These are phyloP conservation scores for Pseudocercospora macadamiae DNA, from an alignment of 2,329 filamentous ascomycete genomes.

Conservation along the genomic window DNA sequence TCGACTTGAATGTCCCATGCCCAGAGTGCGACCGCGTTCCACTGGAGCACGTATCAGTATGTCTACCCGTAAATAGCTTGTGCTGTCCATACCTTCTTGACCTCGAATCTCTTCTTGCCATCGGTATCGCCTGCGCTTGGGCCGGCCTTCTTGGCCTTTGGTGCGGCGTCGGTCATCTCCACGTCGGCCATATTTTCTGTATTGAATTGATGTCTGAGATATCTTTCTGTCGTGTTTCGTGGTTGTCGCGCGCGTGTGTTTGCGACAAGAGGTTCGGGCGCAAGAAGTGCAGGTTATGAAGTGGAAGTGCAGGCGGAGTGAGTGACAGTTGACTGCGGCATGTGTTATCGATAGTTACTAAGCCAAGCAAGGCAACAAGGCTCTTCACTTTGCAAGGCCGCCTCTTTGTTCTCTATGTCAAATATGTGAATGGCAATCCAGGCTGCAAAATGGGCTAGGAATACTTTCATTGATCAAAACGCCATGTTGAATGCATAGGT, in stretches of 20 bases:
- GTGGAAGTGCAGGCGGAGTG: background rate
- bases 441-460: too few relatives aligned
- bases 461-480: too few relatives aligned
- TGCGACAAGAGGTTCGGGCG: background rate
- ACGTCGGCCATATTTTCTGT: conserved; percentile 99
- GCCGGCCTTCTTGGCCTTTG: conserved; percentile 59
- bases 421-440: too few relatives aligned
- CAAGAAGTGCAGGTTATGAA: background rate
- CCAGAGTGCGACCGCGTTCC: conserved; percentile 98
- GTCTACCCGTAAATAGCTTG: background rate
- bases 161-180: conserved; percentile 85
- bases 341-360: conserved; percentile 8
- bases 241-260: background rate
- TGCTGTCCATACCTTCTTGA: conserved; percentile 97
- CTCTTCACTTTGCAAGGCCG: too few relatives aligned
- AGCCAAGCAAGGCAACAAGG: conserved; percentile 7
- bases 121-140: conserved; percentile 59
- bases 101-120: conserved; percentile 93
- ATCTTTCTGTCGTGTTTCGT: background rate
- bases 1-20: conserved; percentile 99
- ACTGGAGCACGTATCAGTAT: conserved; percentile 58
- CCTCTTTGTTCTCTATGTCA: too few relatives aligned
- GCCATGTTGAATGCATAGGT: conserved; percentile 25
- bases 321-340: background rate
- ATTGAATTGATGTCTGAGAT: conserved; percentile 11